Percentiles rank a stretch among this genome's conserved stretches.
Evolutionary conservation across 2,329 filamentous ascomycete genomes (phyloP).

Genomic region (Colletotrichum simmondsii): DNA sequence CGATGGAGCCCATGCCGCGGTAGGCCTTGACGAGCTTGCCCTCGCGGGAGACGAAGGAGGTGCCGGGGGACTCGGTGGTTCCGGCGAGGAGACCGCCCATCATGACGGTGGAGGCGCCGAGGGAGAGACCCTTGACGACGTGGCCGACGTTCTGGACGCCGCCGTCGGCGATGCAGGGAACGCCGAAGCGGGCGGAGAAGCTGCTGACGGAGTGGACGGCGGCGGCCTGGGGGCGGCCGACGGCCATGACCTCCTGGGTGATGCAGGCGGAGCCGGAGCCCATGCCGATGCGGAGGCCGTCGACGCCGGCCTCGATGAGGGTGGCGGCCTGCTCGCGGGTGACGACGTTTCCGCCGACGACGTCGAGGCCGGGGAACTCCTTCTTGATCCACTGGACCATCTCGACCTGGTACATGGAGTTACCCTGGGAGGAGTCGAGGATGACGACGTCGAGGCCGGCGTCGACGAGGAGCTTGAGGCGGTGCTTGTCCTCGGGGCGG

Average conservation of each 20-base stretch:
- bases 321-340: constrained; percentile 94
- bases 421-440: constrained; percentile 96
- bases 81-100: constrained; percentile 98
- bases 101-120: constrained; percentile 97
- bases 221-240: constrained; percentile 94
- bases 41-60: constrained; percentile 95
- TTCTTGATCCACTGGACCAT: constrained; percentile 98
- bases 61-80: constrained; percentile 96
- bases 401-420: constrained; percentile 98
- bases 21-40: constrained; percentile 99
- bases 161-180: constrained; percentile 97
- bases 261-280: constrained; percentile 98
- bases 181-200: constrained; percentile 92
- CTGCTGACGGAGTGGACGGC: constrained; percentile 89
- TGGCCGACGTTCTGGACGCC: constrained; percentile 99
- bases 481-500: constrained; percentile 88
- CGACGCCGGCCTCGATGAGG: constrained; percentile 92
- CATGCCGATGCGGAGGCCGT: constrained; percentile 98
- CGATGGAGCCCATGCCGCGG: constrained; percentile 98
- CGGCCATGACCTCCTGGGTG: constrained; percentile 99
- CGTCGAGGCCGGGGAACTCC: constrained; percentile 86
- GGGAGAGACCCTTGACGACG: constrained; percentile 96
- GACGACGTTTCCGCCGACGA: constrained; percentile 98
- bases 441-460: constrained; percentile 96
- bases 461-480: constrained; percentile 88